Base-by-base conservation (phyloP, 805 yeast genomes). In the Saccharomyces eubayanus region DNA sequence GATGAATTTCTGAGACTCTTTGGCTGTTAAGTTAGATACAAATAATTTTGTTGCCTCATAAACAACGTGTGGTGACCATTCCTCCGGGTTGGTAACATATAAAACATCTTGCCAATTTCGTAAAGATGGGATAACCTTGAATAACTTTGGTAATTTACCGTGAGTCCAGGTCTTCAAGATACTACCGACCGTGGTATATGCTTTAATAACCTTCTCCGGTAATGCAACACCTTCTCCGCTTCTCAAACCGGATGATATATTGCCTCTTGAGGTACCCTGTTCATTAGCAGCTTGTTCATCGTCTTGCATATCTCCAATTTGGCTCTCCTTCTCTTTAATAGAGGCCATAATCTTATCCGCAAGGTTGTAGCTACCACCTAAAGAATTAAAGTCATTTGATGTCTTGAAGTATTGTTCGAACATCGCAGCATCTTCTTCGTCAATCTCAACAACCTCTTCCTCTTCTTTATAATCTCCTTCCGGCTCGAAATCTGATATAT, bases 141-240 rank as follows among this genome's bases (percentile, higher is more conserved):
- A 94, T 31, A 95, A 80, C 65, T 92, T 91, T n/a, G 99, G 99
- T 51, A 94, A 77, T 71, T 91, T 91, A 50, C 99, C 99, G 64
- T 94, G 96, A 43, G 91, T 86, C 82, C 95, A 94, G 4, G 95
- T 83, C 21, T 89, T 79, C 55, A 94, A 76, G 51, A 92, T 84
- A 60, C 83, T 84, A 8, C 98, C 98, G 48, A 94, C 92, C 66
- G 89, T 89, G 49, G 89, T 85, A 69, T 92, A 94, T 1, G 97
- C 98, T 59, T 87, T 90, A 63, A 94, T 90, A 53, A 94, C 98
- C 69, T 94, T 91, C 54, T 97, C 97, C 6, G 99, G 99, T 55
- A 94, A 77, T 61, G 87, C 77, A 3, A 92, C 97, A 51, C 85
- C 89, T 62, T 89, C 92, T 21, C 68, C 73, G 77, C 81, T 69